A percentile compares a stretch with the other conserved stretches of the same genome.
Evolutionary conservation across 352 stramenopile genomes (phyloP).

Genomic region (Phytophthora hibernalis): DNA sequence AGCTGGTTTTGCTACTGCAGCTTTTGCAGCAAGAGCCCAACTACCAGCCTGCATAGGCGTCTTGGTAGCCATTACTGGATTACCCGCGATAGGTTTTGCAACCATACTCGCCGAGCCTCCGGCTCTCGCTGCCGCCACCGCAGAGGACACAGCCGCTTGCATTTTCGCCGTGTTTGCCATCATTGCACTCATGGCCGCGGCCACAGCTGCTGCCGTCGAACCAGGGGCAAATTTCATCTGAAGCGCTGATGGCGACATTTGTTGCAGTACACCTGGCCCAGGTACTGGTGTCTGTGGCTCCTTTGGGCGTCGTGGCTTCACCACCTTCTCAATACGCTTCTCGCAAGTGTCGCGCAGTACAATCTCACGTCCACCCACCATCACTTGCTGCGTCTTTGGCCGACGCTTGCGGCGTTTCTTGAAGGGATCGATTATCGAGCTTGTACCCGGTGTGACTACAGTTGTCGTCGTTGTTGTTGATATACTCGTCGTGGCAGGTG

Average conservation of each 20-base stretch:
- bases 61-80: neutral
- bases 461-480: neutral
- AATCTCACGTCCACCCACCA: slow-evolving; percentile 54
- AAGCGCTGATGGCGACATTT: slow-evolving; percentile 24
- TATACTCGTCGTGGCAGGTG: slow-evolving; percentile 6
- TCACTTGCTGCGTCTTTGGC: slow-evolving; percentile 58
- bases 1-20: slow-evolving; percentile 1
- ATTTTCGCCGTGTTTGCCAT: slow-evolving; percentile 36
- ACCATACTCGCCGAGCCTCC: neutral
- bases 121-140: neutral
- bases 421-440: slow-evolving; percentile 8
- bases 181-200: slow-evolving; percentile 38
- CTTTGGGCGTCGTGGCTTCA: slow-evolving; percentile 51
- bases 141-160: slow-evolving; percentile 15
- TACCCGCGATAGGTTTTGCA: neutral
- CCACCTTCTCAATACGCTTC: slow-evolving; percentile 61
- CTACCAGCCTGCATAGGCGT: neutral
- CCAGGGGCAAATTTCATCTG: slow-evolving; percentile 36
- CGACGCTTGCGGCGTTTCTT: slow-evolving; percentile 46
- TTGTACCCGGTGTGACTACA: neutral
- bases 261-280: slow-evolving; percentile 5
- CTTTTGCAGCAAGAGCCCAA: slow-evolving; percentile 3
- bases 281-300: slow-evolving; percentile 24
- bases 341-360: slow-evolving; percentile 68
- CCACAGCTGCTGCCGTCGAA: slow-evolving; percentile 30